A percentile compares a stretch with the other conserved stretches of the same genome.
Evolutionary conservation across 257 asterid species (phyloP).

Genomic region (Solanum medicagineum): DNA sequence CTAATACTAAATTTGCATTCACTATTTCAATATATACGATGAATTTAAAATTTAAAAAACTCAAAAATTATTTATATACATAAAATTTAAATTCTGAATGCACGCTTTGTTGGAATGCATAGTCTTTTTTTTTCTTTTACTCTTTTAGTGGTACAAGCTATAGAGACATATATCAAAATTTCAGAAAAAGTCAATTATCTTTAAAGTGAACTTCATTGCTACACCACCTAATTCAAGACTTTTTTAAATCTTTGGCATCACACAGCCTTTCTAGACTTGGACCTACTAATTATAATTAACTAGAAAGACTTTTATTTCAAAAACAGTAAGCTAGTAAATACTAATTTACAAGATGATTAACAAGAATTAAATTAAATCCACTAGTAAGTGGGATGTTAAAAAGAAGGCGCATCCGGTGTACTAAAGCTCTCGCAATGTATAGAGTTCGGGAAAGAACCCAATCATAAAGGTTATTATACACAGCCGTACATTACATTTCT

Average conservation of each 20-base stretch:
- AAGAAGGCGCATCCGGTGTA: too few species aligned
- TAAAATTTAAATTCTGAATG: neutral
- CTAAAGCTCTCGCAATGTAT: too few species aligned
- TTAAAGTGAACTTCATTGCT: neutral
- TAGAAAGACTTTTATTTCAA: neutral
- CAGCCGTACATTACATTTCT: too few species aligned
- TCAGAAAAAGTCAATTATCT: neutral
- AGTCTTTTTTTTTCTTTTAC: neutral
- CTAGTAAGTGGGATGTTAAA: neutral
- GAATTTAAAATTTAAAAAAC: neutral
- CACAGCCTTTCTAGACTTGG: neutral
- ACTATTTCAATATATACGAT: neutral
- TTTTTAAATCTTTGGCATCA: neutral
- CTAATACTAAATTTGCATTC: neutral
- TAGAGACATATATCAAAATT: neutral
- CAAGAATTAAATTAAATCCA: neutral
- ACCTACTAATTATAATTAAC: neutral
- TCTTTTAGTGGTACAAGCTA: neutral
- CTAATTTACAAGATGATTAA: neutral
- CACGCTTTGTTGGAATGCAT: rapidly evolving
- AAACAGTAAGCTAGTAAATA: neutral
- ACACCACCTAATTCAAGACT: neutral
- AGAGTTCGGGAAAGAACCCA: too few species aligned
- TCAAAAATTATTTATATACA: rapidly evolving
- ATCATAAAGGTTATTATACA: too few species aligned